Evolutionary conservation across 106 monocot genomes (phyloP).

Genomic region (Dactylorhiza incarnata): DNA sequence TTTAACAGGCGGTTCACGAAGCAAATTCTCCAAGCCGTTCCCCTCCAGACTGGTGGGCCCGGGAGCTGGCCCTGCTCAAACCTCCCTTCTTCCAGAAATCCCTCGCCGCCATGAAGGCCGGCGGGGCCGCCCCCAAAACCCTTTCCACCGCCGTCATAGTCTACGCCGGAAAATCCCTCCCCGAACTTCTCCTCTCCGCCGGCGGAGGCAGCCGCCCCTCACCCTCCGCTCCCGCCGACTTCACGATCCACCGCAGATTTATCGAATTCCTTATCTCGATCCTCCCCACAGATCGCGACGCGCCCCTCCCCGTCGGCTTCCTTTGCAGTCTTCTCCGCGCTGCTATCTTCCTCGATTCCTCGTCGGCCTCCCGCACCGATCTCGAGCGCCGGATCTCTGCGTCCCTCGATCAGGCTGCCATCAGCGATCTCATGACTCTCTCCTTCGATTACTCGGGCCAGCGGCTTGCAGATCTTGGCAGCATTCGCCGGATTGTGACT

Average conservation of each 20-base stretch:
- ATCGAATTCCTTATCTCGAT: conserved; percentile 38
- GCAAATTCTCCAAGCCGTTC: conserved; percentile 42
- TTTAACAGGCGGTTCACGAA: conserved; percentile 45
- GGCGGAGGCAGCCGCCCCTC: neutral
- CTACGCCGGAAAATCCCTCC: conserved; percentile 44
- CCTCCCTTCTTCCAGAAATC: conserved; percentile 36
- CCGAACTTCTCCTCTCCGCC: conserved; percentile 20
- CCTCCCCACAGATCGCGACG: conserved; percentile 20
- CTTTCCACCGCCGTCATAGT: conserved; percentile 32
- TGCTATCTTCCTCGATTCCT: conserved; percentile 32
- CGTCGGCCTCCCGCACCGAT: conserved; percentile 24
- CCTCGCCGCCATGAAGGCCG: conserved; percentile 39
- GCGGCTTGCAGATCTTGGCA: conserved; percentile 46
- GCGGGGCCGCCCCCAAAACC: conserved; percentile 27
- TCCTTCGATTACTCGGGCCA: conserved; percentile 51
- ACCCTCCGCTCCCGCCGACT: neutral
- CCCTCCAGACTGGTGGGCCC: conserved; percentile 71
- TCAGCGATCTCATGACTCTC: conserved; percentile 47
- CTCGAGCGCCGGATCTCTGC: conserved; percentile 41
- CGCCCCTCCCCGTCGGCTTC: conserved; percentile 43
- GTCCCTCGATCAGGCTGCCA: conserved; percentile 40
- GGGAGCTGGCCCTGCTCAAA: conserved; percentile 37
- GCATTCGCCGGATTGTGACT: conserved; percentile 38
- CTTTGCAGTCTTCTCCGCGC: conserved; percentile 69
- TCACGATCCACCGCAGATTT: conserved; percentile 18